Evolutionary conservation across 768 basidiomycete genomes (phyloP), one percentile per base, ranked within the genome.

Genomic region (Kwoniella heveanensis): DNA sequence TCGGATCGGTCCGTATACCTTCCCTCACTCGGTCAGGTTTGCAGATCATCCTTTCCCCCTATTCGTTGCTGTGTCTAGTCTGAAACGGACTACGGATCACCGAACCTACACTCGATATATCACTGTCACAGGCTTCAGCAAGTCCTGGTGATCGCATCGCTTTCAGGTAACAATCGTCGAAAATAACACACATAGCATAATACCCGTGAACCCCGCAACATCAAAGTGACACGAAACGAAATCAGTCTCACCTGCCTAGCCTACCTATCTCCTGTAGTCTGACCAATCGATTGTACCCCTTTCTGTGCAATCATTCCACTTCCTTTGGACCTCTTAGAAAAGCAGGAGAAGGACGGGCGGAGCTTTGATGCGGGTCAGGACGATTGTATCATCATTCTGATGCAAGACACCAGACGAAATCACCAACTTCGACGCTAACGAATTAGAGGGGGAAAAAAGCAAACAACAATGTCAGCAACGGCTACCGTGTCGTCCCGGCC

Each of bases 401-500:
- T 44, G 39, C 6, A 44, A 9, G 10, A 7, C 39, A 44, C 6
- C 8, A 19, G 15, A 44, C 39, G 7, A 32, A 32, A 9, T 44
- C 39, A 17, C 39, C 39, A 10, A 44, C 17, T 17, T 17, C 39
- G 39, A 44, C 39, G 39, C 6, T 17, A 17, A 19, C 39, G 39
- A n/a, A n/a, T 4, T 44, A 44, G 4, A 44, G 10, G 8, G 32
- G 13, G 13, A 32, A 39, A 2, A 46, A 39, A 48, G 19, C 32
- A 17, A 13, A 36, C 55, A 26, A 50, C 30, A 22, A 57, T 50
- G 48, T 50, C 56, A 29, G 36, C 10, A 13, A 22, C 64, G 24
- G 24, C 51, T 32, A 30, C 60, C 17, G 52, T n/a, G 12, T 25
- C 49, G 15, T 29, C 37, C 39, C 50, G 39, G 9, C 19, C 24